Conservation (phyloP, 495 filamentous ascomycete species). For the Oleoguttula mirabilis region DNA sequence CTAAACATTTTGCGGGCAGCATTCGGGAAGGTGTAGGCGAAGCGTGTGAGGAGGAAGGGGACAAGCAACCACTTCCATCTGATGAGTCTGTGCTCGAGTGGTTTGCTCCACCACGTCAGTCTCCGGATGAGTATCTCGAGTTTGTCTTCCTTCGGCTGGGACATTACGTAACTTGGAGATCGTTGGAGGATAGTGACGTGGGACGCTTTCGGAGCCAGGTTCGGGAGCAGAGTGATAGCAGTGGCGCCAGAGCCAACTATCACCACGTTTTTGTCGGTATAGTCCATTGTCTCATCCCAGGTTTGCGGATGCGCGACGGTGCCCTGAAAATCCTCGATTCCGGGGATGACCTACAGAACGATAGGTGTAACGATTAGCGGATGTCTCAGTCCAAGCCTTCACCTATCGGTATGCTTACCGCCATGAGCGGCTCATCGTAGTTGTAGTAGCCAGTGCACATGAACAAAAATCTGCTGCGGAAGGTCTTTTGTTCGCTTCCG, state of each 20-base stretch:
- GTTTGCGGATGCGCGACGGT: constrained; percentile 49
- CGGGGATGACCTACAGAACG: constrained; percentile 44
- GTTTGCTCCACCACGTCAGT: constrained; percentile 31
- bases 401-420: no score
- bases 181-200: constrained; percentile 48
- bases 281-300: constrained; percentile 44
- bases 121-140: constrained; percentile 24
- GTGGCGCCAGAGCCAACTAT: constrained; percentile 50
- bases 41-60: constrained; percentile 39
- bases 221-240: constrained; percentile 43
- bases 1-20: constrained; percentile 37
- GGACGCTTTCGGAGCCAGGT: constrained; percentile 36
- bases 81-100: constrained; percentile 30
- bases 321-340: constrained; percentile 46
- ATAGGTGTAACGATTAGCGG: no score
- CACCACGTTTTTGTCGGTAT: constrained; percentile 39
- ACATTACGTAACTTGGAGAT: constrained; percentile 45
- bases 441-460: constrained; percentile 57
- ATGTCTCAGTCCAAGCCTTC: no score
- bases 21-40: constrained; percentile 46
- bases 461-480: constrained; percentile 46
- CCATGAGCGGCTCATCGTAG: constrained; percentile 49
- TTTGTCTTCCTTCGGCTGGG: constrained; percentile 34
- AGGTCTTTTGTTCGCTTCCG: constrained; percentile 32
- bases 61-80: constrained; percentile 38